Conservation (phyloP, 305 asterid genomes). For the Rubia balearica region DNA sequence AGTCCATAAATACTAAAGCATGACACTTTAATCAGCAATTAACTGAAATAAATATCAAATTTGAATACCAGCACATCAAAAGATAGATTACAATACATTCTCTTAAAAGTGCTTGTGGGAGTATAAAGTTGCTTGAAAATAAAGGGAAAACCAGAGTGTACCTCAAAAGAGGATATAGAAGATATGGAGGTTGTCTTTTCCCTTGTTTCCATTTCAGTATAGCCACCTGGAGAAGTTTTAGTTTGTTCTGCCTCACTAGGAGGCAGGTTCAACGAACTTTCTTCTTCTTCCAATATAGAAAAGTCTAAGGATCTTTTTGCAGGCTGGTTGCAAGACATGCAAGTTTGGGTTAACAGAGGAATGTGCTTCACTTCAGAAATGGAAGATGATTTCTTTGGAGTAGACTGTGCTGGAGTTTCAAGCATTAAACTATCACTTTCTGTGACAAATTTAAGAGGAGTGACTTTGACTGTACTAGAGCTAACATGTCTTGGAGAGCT, state of each 20-base stretch:
- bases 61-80: neutral
- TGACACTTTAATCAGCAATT: neutral
- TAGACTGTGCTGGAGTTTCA: constrained; percentile 59
- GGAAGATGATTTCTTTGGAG: constrained; percentile 57
- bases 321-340: constrained; percentile 35
- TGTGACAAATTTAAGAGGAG: constrained; percentile 51
- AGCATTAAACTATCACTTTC: constrained; percentile 30
- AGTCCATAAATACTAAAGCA: neutral
- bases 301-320: constrained; percentile 70
- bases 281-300: constrained; percentile 32
- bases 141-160: neutral
- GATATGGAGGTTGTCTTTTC: constrained; percentile 4
- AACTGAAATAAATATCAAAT: neutral
- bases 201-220: constrained; percentile 12
- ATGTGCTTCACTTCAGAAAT: constrained; percentile 54
- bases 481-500: constrained; percentile 14
- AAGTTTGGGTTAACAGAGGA: constrained; percentile 31
- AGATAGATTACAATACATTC: neutral
- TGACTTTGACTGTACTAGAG: constrained; percentile 27
- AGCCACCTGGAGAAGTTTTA: constrained; percentile 10
- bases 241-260: constrained; percentile 15
- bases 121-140: neutral
- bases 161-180: neutral
- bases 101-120: neutral
- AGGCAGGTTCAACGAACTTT: constrained; percentile 13